phyloP scores from a whole-genome alignment of 495 filamentous ascomycete genomes.

The Tirmania nivea region DNA sequence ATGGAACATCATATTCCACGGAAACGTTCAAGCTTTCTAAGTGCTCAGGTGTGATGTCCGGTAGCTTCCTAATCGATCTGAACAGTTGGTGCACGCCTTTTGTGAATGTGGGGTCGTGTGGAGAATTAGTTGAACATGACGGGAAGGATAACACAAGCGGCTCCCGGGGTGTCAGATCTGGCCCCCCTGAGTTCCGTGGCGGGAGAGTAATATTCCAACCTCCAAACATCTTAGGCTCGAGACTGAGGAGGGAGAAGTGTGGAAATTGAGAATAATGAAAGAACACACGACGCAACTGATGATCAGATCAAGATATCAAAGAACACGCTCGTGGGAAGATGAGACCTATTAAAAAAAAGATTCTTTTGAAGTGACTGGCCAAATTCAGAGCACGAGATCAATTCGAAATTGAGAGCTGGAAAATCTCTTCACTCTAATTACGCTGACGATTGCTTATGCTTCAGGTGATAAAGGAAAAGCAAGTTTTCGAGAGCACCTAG shows the following conservation, averaged over 20 bases:
- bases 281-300: no score
- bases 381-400: no score
- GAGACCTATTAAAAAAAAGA: no score
- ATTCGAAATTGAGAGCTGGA: no score
- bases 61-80: constrained; percentile 10
- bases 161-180: not conserved
- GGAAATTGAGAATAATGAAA: no score
- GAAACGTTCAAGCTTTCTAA: constrained; percentile 15
- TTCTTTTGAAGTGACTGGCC: no score
- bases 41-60: constrained; percentile 16
- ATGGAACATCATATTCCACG: constrained; percentile 16
- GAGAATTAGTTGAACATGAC: not conserved
- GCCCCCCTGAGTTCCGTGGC: not conserved
- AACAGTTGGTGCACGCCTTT: not conserved
- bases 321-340: no score
- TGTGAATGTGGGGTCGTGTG: not conserved
- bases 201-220: not conserved
- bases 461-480: no score
- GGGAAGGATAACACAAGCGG: not conserved
- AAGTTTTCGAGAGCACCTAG: no score
- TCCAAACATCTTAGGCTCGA: not conserved
- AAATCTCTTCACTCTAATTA: no score
- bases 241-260: not conserved
- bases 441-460: no score
- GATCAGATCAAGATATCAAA: no score